phyloP scores from a whole-genome alignment of 179 eudicot species.

The Carnegiea gigantea region DNA sequence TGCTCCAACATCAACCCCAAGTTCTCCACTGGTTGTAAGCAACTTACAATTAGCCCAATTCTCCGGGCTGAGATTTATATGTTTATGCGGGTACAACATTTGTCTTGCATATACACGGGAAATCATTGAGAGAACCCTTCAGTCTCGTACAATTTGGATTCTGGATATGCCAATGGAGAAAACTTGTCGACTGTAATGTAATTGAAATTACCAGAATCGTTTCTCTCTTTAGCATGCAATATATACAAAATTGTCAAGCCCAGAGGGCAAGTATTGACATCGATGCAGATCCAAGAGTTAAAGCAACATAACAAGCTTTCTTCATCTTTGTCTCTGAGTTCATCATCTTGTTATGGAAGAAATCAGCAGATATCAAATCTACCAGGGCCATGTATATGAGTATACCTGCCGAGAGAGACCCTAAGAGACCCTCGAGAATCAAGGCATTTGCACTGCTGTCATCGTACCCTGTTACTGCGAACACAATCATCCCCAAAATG shows the following conservation, averaged over 20 bases:
- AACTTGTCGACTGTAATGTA: background rate
- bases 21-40: no score
- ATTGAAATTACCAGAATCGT: background rate
- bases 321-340: constrained; percentile 52
- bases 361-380: constrained; percentile 77
- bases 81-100: no score
- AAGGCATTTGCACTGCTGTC: constrained; percentile 66
- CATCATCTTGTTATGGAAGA: constrained; percentile 81
- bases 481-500: constrained; percentile 61
- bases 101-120: no score
- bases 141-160: background rate
- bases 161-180: background rate
- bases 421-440: constrained; percentile 71
- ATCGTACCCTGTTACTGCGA: constrained; percentile 68
- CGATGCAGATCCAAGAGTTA: constrained; percentile 70
- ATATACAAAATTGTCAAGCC: constrained; percentile 50
- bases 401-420: constrained; percentile 75
- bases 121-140: no score
- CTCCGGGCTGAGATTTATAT: no score
- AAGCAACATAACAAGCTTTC: constrained; percentile 66
- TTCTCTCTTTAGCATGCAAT: constrained; percentile 9
- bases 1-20: no score
- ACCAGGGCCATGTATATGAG: constrained; percentile 85
- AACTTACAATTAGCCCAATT: no score
- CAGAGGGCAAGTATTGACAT: constrained; percentile 89